Evolutionary conservation across 2,329 filamentous ascomycete species (phyloP).

Genomic region (Ophiostoma perfectum): DNA sequence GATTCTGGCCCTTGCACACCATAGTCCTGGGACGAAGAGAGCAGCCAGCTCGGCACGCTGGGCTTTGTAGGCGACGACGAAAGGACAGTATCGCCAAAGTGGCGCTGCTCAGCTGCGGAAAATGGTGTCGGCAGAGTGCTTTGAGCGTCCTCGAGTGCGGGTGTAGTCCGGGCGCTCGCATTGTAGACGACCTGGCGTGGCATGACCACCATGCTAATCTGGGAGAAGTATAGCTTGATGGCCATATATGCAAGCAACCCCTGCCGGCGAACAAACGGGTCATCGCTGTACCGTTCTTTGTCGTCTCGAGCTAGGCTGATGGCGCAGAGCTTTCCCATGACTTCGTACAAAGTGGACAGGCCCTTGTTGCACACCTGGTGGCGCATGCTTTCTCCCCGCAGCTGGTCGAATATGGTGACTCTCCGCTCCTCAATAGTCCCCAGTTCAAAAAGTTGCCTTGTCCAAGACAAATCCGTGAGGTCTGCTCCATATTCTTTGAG

Average conservation of each 20-base stretch:
- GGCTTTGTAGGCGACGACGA: constrained; percentile 21
- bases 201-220: constrained; percentile 26
- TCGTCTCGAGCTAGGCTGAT: not conserved
- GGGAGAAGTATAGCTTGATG: constrained; percentile 24
- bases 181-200: constrained; percentile 11
- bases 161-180: not conserved
- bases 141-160: constrained; percentile 8
- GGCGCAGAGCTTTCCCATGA: constrained; percentile 22
- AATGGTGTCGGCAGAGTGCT: constrained; percentile 8
- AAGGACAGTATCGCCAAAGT: constrained; percentile 7
- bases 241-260: constrained; percentile 23
- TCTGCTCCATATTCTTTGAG: constrained; percentile 17
- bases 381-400: not conserved
- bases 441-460: constrained; percentile 15
- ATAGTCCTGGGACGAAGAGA: constrained; percentile 22
- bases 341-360: constrained; percentile 19
- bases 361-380: not conserved
- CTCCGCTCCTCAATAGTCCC: constrained; percentile 11
- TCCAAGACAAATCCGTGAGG: constrained; percentile 21
- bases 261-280: constrained; percentile 11
- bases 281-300: not conserved
- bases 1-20: not conserved
- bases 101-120: not conserved
- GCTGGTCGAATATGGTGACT: constrained; percentile 18
- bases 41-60: constrained; percentile 10